Evolutionary conservation across 805 yeast species (phyloP).

Genomic region (Saturnispora galanensis): DNA sequence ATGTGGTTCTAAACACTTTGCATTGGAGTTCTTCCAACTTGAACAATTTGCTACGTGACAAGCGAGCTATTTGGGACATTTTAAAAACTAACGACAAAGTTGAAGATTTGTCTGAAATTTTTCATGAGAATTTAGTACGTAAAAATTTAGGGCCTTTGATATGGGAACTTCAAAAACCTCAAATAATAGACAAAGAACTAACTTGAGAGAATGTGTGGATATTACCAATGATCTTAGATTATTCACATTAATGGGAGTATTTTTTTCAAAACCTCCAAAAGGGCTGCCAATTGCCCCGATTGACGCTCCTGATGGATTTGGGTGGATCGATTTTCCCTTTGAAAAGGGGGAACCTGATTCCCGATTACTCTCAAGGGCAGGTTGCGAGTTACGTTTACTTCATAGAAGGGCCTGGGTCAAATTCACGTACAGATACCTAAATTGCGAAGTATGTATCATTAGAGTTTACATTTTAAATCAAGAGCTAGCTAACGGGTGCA

Average conservation of each 20-base stretch:
- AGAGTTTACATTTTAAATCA: slow-evolving; percentile 41
- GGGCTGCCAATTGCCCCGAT: slow-evolving; percentile 28
- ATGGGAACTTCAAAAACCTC: too few relatives aligned
- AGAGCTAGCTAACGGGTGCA: slow-evolving; percentile 31
- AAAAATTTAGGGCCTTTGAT: background rate
- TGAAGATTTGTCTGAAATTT: slow-evolving; percentile 2
- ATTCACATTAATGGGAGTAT: slow-evolving; percentile 40
- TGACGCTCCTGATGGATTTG: slow-evolving; percentile 36
- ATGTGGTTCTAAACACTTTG: slow-evolving; percentile 57
- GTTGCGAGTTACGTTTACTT: slow-evolving; percentile 36
- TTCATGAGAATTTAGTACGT: too few relatives aligned
- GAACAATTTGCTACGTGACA: slow-evolving; percentile 32
- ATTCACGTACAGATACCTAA: slow-evolving; percentile 34
- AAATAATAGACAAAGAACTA: background rate
- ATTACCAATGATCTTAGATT: slow-evolving; percentile 31
- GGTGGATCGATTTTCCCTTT: slow-evolving; percentile 44
- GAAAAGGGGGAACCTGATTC: slow-evolving; percentile 10
- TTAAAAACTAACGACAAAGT: background rate
- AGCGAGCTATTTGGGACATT: slow-evolving; percentile 9
- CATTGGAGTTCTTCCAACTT: slow-evolving; percentile 53
- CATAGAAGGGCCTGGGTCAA: slow-evolving; percentile 31
- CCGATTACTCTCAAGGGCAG: slow-evolving; percentile 11
- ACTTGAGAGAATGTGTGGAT: background rate
- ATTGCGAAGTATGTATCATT: slow-evolving; percentile 20
- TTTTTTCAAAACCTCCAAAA: slow-evolving; percentile 37